Evolutionary conservation across 2,329 filamentous ascomycete species (phyloP).

Genomic region (Nemania abortiva): DNA sequence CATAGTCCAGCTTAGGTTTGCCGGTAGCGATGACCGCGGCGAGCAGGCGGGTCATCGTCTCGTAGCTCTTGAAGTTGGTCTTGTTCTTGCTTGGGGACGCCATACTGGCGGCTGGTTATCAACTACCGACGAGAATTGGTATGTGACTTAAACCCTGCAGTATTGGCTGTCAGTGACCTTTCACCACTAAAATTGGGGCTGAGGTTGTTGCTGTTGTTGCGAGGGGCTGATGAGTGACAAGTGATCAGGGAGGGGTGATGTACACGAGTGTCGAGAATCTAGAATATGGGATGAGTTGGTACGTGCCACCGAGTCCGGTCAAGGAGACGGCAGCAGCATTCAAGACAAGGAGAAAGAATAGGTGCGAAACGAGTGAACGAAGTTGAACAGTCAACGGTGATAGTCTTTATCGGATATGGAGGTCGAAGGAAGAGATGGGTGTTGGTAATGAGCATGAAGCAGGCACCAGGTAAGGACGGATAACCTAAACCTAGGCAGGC

Average conservation of each 20-base stretch:
- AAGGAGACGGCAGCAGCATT: not conserved
- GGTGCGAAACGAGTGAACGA: not conserved
- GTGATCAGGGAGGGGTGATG: not conserved
- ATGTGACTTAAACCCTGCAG: not conserved
- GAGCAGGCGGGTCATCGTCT: constrained; percentile 70
- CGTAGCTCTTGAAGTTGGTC: constrained; percentile 71
- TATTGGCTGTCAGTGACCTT: not conserved
- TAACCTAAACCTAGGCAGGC: not conserved
- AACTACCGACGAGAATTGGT: not conserved
- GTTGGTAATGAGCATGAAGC: not conserved
- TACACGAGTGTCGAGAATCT: not conserved
- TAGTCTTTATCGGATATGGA: not conserved
- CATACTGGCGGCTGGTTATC: constrained; percentile 53
- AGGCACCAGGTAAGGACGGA: not conserved
- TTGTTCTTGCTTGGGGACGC: constrained; percentile 48
- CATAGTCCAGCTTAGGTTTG: constrained; percentile 68
- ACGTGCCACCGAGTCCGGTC: not conserved
- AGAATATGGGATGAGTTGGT: not conserved
- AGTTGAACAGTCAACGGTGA: not conserved
- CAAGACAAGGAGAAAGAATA: not conserved
- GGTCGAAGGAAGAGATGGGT: not conserved
- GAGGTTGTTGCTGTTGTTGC: not conserved
- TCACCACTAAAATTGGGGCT: not conserved
- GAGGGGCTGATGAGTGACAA: constrained; percentile 9
- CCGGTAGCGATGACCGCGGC: constrained; percentile 71